phyloP scores from a whole-genome alignment of 2,329 filamentous ascomycete species.

The Aspergillus quadricinctus region DNA sequence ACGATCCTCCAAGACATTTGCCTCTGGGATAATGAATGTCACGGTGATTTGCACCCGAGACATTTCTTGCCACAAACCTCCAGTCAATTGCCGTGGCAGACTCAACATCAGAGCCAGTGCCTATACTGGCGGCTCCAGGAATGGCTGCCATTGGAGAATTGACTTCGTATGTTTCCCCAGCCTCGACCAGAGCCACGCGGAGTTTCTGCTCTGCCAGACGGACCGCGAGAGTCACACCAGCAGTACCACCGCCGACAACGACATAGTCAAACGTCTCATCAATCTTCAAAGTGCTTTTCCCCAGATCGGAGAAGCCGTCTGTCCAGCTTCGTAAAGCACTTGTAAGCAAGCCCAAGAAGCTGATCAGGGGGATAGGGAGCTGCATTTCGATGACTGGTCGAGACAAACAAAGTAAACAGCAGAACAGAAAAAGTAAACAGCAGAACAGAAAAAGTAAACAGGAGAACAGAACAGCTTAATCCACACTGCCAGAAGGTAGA shows the following conservation, averaged over 20 bases:
- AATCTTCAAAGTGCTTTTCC: not conserved
- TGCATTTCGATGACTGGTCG: not conserved
- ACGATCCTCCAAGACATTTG: slow-evolving; percentile 29
- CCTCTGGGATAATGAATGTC: slow-evolving; percentile 27
- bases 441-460: not conserved
- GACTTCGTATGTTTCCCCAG: slow-evolving; percentile 48
- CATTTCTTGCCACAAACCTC: slow-evolving; percentile 46
- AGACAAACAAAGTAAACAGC: not conserved
- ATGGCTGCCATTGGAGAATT: slow-evolving; percentile 52
- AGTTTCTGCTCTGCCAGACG: slow-evolving; percentile 49
- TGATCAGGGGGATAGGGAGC: not conserved
- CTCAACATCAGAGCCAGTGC: slow-evolving; percentile 17
- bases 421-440: too few relatives aligned
- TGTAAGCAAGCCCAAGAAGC: not conserved
- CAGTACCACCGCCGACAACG: slow-evolving; percentile 37
- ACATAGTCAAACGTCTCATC: slow-evolving; percentile 24
- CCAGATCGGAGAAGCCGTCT: not conserved
- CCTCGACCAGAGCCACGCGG: slow-evolving; percentile 36
- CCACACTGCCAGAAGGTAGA: not conserved
- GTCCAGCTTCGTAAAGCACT: not conserved
- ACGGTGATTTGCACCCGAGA: slow-evolving; percentile 43
- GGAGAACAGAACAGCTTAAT: not conserved
- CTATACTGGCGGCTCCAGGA: slow-evolving; percentile 18
- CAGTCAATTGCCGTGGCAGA: slow-evolving; percentile 45
- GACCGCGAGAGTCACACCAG: slow-evolving; percentile 42